These are phyloP conservation scores for Chaetomiaceae sp. DNA, from an alignment of 2,329 filamentous ascomycete species.

Conservation along the genomic window DNA sequence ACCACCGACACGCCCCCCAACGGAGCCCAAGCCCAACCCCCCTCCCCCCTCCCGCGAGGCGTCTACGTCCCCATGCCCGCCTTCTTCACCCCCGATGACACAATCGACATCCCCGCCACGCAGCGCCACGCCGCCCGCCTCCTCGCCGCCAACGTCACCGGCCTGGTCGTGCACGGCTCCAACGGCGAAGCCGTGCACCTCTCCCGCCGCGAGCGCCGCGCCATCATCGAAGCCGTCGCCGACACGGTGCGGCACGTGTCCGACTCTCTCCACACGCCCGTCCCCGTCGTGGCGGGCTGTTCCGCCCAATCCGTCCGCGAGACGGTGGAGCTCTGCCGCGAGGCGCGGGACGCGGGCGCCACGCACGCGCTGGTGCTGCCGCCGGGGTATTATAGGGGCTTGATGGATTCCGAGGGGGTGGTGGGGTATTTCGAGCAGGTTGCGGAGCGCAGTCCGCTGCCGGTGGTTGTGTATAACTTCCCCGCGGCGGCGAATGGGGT, in stretches of 20 bases:
- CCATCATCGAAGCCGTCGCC: conserved; percentile 47
- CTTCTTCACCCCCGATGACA: conserved; percentile 47
- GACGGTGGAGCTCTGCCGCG: conserved; percentile 58
- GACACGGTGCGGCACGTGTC: conserved; percentile 25
- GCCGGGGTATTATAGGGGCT: conserved; percentile 61
- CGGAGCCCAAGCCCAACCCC: not conserved
- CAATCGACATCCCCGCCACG: conserved; percentile 48
- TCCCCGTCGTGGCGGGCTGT: conserved; percentile 64
- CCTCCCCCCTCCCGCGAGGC: conserved; percentile 29
- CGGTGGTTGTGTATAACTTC: conserved; percentile 53
- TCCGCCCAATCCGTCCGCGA: conserved; percentile 63
- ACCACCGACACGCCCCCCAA: not conserved
- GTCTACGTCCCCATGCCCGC: conserved; percentile 55
- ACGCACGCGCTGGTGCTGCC: conserved; percentile 65
- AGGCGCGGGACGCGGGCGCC: conserved; percentile 58
- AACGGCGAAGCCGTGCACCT: conserved; percentile 66
- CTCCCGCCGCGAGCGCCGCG: conserved; percentile 54
- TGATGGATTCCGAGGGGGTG: conserved; percentile 52
- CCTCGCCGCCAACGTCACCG: conserved; percentile 54
- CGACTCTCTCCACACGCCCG: conserved; percentile 42
- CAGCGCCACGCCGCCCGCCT: conserved; percentile 51
- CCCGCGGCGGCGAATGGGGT: conserved; percentile 49
- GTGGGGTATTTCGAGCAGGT: conserved; percentile 57
- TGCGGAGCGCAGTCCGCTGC: conserved; percentile 45
- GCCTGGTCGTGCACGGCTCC: conserved; percentile 60